Percentiles rank a stretch among this genome's conserved stretches.
Evolutionary conservation across 768 basidiomycete species (phyloP).

Genomic region (Mycena indigotica): DNA sequence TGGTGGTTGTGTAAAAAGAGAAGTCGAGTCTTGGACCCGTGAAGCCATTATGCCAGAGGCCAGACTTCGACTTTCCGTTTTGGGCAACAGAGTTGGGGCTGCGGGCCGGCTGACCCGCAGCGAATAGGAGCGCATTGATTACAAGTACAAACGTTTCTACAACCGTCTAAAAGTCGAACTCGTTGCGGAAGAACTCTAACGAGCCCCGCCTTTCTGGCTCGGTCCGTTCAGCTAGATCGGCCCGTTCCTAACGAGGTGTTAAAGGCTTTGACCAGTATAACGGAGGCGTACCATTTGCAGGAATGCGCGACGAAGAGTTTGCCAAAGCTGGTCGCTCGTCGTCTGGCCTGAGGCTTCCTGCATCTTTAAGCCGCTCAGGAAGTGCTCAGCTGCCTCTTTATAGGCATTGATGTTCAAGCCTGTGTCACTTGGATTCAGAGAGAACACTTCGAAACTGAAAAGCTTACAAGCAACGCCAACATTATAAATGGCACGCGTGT

Average conservation of each 20-base stretch:
- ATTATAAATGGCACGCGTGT: conserved; percentile 96
- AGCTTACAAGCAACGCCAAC: conserved; percentile 94
- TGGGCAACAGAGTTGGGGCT: no score
- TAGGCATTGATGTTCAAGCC: conserved; percentile 95
- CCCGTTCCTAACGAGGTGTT: conserved; percentile 57
- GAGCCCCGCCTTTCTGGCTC: conserved; percentile 60
- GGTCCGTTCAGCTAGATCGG: conserved; percentile 79
- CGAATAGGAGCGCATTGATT: conserved; percentile 7
- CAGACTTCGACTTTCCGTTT: no score
- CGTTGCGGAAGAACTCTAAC: conserved; percentile 73
- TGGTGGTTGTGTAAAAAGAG: neutral
- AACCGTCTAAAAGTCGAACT: conserved; percentile 71
- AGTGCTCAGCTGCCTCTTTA: conserved; percentile 96
- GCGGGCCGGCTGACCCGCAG: no score
- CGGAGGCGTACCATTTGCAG: conserved; percentile 66
- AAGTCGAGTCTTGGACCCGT: no score
- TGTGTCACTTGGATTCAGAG: conserved; percentile 31
- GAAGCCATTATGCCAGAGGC: no score
- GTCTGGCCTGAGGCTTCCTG: conserved; percentile 71
- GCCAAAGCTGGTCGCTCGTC: conserved; percentile 87
- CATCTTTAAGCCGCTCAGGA: conserved; percentile 79
- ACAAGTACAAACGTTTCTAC: neutral
- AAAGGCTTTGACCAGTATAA: neutral
- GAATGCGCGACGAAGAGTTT: conserved; percentile 82
- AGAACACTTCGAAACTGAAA: conserved; percentile 6